Percentiles rank a stretch among this genome's conserved stretches.
These are phyloP conservation scores for Bryum argenteum DNA, from an alignment of 225 moss, liverwort and hornwort species.

Conservation along the genomic window DNA sequence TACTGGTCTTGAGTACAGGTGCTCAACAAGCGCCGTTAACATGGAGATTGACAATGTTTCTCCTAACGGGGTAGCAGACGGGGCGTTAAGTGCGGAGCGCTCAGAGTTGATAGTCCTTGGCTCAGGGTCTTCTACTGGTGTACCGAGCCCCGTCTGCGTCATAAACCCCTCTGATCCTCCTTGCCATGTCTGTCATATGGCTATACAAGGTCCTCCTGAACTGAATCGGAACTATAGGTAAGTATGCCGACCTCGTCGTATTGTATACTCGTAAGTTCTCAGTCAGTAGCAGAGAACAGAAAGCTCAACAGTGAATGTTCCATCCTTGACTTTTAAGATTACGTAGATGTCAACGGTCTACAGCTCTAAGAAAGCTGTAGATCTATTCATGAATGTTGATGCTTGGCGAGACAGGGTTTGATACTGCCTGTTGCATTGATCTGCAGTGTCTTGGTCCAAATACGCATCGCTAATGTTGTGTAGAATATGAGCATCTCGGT, in stretches of 20 bases:
- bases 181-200: slow-evolving; percentile 83
- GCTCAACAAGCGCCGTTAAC: slow-evolving; percentile 49
- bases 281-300: background rate
- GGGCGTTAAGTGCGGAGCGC: slow-evolving; percentile 33
- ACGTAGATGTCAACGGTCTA: background rate
- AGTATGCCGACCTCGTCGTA: background rate
- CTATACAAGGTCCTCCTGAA: slow-evolving; percentile 79
- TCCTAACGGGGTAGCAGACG: slow-evolving; percentile 21
- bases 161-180: slow-evolving; percentile 77
- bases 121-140: slow-evolving; percentile 87
- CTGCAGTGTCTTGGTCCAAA: slow-evolving; percentile 3
- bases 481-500: background rate
- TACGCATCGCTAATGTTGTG: background rate
- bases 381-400: background rate
- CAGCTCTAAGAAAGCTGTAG: slow-evolving; percentile 16
- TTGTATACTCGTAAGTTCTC: background rate
- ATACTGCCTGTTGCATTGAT: background rate
- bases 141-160: slow-evolving; percentile 83
- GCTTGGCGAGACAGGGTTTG: background rate
- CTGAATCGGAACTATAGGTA: slow-evolving; percentile 89
- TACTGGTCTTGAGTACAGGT: slow-evolving; percentile 60
- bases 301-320: background rate
- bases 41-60: slow-evolving; percentile 22
- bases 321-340: background rate
- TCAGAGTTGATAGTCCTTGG: slow-evolving; percentile 91